Evolutionary conservation across 495 filamentous ascomycete species (phyloP), one percentile per base, ranked within the genome.

Genomic region (Achaetomiella virescens): DNA sequence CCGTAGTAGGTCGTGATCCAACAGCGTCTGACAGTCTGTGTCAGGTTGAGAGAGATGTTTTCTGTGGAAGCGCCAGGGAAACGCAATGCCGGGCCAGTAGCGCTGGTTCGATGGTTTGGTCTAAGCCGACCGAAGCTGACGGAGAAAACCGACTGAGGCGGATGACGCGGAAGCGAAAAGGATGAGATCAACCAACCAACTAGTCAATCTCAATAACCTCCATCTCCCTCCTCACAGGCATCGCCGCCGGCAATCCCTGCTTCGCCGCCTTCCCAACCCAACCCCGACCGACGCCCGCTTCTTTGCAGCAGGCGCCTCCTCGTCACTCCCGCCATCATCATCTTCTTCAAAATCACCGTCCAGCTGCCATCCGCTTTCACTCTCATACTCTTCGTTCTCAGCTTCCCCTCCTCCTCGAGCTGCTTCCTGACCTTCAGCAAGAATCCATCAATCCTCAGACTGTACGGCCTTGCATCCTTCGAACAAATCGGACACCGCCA

Each of bases 401-500:
- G 58, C 17, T 67, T 63, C 35, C 70, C 69, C 10, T 67, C 68
- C 6, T 61, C 55, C 43, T 73, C 69, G 3, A 90, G 69, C 41
- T 75, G 62, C 6, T 61, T 54, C 36, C 76, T 79, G 1, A 95
- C 79, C 4, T 78, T 71, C 21, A 73, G 66, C 38, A 96, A 73
- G 62, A 89, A 95, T 5, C 74, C 77, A 65, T 96, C 91, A 11
- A 89, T 70, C 18, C 81, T 60, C 11, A 96, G 73, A 38, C 66
- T 78, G 24, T 80, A 77, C 0, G 91, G 91, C 9, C 90, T 78
- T 8, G 86, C 88, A 64, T 95, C 90, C 31, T 77, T 74, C 4
- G 37, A 41, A 69, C 91, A 96, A 48, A 93, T 80, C 0, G 91
- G 91, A 62, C 91, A 97, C 38, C 73, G 79, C 88, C 91, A 95